Conservation (phyloP, 495 filamentous ascomycete species). For the Aspergillus panamensis region DNA sequence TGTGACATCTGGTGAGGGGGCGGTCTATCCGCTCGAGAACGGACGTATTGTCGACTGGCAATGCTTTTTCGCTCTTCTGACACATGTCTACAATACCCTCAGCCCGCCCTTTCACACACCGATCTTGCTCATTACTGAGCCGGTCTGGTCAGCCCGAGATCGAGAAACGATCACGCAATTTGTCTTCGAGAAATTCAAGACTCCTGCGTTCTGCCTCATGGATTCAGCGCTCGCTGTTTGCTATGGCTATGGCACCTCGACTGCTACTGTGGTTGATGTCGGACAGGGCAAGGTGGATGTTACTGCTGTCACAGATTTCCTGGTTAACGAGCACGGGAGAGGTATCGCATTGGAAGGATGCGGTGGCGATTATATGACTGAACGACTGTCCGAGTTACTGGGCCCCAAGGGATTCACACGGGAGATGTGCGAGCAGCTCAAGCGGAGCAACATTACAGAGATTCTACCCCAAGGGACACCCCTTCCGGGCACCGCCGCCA, state of each 20-base stretch:
- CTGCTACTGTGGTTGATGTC: slow-evolving; percentile 81
- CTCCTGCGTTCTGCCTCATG: slow-evolving; percentile 81
- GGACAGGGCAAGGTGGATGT: slow-evolving; percentile 89
- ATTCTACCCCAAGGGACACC: slow-evolving; percentile 68
- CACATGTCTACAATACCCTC: slow-evolving; percentile 79
- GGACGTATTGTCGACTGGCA: slow-evolving; percentile 86
- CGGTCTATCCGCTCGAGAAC: slow-evolving; percentile 78
- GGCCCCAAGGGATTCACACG: slow-evolving; percentile 65
- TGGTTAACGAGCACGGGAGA: slow-evolving; percentile 58
- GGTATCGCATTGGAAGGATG: slow-evolving; percentile 62
- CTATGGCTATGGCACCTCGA: slow-evolving; percentile 75
- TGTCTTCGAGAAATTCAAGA: slow-evolving; percentile 95
- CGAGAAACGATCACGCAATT: slow-evolving; percentile 82
- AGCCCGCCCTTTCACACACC: slow-evolving; percentile 92
- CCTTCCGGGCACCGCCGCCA: slow-evolving; percentile 49
- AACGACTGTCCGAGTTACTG: slow-evolving; percentile 65
- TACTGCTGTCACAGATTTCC: slow-evolving; percentile 77
- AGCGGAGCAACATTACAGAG: slow-evolving; percentile 84
- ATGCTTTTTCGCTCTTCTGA: slow-evolving; percentile 87
- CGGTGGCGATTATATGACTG: slow-evolving; percentile 88
- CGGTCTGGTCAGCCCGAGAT: slow-evolving; percentile 80
- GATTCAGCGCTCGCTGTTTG: slow-evolving; percentile 77
- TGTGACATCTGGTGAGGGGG: slow-evolving; percentile 78
- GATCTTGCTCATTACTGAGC: slow-evolving; percentile 80
- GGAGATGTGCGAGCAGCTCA: slow-evolving; percentile 95